Percentiles rank a stretch among this genome's conserved stretches.
These are phyloP conservation scores for Fusarium metavorans DNA, from an alignment of 2,329 filamentous ascomycete genomes.

Conservation along the genomic window DNA sequence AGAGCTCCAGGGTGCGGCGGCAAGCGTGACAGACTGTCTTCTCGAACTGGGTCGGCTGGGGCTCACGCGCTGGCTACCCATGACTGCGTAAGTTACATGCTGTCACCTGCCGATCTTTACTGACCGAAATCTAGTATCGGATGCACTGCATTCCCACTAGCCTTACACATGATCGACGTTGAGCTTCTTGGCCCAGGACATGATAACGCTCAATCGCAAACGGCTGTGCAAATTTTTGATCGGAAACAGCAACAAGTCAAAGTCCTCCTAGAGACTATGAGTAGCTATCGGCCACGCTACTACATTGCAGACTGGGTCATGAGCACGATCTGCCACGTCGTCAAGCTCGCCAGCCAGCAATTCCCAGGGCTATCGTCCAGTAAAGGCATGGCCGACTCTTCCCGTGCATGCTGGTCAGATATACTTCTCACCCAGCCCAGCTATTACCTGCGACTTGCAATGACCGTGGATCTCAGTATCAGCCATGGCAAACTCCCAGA, in stretches of 20 bases:
- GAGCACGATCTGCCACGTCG: slow-evolving; percentile 36
- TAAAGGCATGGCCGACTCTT: neutral
- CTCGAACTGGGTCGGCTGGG: slow-evolving; percentile 34
- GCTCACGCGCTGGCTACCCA: slow-evolving; percentile 37
- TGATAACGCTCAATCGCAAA: neutral
- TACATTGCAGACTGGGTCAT: slow-evolving; percentile 44
- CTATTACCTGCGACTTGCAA: slow-evolving; percentile 33
- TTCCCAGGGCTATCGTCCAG: neutral
- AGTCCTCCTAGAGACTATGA: slow-evolving; percentile 38
- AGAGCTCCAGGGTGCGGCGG: slow-evolving; percentile 40
- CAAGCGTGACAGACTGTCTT: slow-evolving; percentile 36
- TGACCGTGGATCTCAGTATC: slow-evolving; percentile 43
- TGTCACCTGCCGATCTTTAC: rapidly evolving
- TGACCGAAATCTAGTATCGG: slow-evolving; percentile 25
- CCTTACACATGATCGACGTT: slow-evolving; percentile 39
- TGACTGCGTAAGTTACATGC: slow-evolving; percentile 39
- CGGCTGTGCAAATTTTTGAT: neutral
- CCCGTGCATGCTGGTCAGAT: slow-evolving; percentile 26
- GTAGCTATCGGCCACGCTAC: slow-evolving; percentile 34
- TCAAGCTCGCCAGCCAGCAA: slow-evolving; percentile 29
- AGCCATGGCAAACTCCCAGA: slow-evolving; percentile 41
- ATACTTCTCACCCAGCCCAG: slow-evolving; percentile 35
- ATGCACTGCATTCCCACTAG: slow-evolving; percentile 38
- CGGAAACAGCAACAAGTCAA: slow-evolving; percentile 40
- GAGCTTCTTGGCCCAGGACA: slow-evolving; percentile 32